Evolutionary conservation across 148 eudicot genomes (phyloP).

Genomic region (Salicornia ramosissima): DNA sequence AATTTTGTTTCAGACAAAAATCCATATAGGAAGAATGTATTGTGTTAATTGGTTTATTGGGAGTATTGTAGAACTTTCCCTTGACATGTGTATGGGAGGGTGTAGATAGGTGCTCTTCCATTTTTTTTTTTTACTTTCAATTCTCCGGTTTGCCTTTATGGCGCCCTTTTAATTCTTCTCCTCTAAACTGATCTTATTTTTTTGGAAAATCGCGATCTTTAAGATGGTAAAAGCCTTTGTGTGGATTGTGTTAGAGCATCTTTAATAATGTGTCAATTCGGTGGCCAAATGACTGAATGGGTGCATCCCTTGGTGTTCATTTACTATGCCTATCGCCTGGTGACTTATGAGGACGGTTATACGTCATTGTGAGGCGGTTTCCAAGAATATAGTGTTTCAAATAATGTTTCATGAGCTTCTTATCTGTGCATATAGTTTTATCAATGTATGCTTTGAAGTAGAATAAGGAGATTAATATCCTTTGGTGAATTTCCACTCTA

Average conservation of each 20-base stretch:
- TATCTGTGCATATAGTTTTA: too few species aligned
- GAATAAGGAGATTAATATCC: too few species aligned
- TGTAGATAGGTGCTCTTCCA: not conserved
- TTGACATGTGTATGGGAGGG: not conserved
- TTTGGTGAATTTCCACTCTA: too few species aligned
- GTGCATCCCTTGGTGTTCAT: not conserved
- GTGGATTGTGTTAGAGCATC: not conserved
- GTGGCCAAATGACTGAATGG: not conserved
- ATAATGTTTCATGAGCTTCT: too few species aligned
- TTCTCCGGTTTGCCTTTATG: too few species aligned
- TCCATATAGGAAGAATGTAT: not conserved
- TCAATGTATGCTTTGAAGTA: too few species aligned
- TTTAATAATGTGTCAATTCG: not conserved
- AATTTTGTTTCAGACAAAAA: not conserved
- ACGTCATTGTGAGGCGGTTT: too few species aligned
- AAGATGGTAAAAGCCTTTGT: not conserved
- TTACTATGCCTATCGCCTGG: not conserved
- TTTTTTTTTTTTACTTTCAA: too few species aligned
- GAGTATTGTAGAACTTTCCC: not conserved
- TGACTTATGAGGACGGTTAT: too few species aligned
- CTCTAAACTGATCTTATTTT: not conserved
- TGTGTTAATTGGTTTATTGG: not conserved
- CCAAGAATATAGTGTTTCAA: too few species aligned
- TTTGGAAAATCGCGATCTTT: not conserved
- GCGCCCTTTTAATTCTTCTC: too few species aligned